Conservation (phyloP, 2,329 filamentous ascomycete species). For the Gremmenia infestans region DNA sequence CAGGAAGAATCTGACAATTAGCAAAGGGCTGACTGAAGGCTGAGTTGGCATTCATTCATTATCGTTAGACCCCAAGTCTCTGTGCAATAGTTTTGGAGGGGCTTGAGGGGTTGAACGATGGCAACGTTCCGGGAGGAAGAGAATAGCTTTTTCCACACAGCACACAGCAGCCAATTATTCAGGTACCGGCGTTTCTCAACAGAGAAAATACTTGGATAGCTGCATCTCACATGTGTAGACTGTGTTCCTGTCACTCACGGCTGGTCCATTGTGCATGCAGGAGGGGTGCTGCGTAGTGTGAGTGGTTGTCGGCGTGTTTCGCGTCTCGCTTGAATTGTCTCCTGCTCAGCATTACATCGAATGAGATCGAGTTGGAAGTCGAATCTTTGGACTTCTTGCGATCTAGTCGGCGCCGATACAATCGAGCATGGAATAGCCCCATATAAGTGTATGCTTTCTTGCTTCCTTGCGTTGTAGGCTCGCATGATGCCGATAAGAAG, state of each 20-base stretch:
- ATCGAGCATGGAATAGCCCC: slow-evolving; percentile 17
- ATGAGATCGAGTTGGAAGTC: slow-evolving; percentile 6
- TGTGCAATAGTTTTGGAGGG: background rate
- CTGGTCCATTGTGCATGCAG: slow-evolving; percentile 17
- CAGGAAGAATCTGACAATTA: slow-evolving; percentile 10
- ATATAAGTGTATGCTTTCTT: slow-evolving; percentile 9
- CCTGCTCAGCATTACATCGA: slow-evolving; percentile 12
- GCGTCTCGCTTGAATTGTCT: slow-evolving; percentile 19
- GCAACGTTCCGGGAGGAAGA: no score
- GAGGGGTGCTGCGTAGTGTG: slow-evolving; percentile 19
- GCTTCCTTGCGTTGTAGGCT: slow-evolving; percentile 5
- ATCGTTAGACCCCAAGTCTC: background rate
- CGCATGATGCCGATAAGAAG: slow-evolving; percentile 19
- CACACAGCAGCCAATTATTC: background rate
- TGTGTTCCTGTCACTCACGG: slow-evolving; percentile 8
- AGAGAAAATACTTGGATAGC: slow-evolving; percentile 9
- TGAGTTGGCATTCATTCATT: background rate
- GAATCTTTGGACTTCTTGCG: slow-evolving; percentile 10
- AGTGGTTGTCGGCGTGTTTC: slow-evolving; percentile 25
- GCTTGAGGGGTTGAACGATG: background rate
- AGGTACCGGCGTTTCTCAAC: background rate
- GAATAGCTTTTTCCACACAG: no score
- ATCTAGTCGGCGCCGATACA: slow-evolving; percentile 9
- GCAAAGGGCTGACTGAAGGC: background rate
- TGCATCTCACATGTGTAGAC: slow-evolving; percentile 17